Percentiles rank a stretch among this genome's conserved stretches.
These are phyloP conservation scores for Populus davidiana DNA, from an alignment of 345 rosid genomes.

Conservation along the genomic window DNA sequence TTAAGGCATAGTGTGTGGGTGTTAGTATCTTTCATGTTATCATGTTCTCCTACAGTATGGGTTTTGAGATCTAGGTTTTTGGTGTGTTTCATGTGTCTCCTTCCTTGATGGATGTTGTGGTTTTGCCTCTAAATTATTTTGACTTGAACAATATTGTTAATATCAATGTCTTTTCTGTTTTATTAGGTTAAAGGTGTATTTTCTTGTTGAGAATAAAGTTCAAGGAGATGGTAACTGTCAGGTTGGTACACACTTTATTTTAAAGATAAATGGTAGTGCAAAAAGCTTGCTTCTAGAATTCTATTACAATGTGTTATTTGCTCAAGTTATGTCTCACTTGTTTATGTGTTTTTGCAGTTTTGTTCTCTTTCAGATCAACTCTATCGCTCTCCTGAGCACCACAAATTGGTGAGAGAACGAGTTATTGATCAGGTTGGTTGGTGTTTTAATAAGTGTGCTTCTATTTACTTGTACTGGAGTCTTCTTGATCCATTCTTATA, in stretches of 20 bases:
- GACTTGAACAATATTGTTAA: not conserved
- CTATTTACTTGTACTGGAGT: not conserved
- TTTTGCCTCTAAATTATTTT: not conserved
- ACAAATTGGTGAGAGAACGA: conserved; percentile 66
- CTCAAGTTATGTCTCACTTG: conserved; percentile 11
- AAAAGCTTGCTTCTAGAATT: not conserved
- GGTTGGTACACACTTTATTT: conserved; percentile 35
- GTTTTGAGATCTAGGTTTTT: not conserved
- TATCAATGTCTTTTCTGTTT: not conserved
- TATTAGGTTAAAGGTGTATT: conserved; percentile 52
- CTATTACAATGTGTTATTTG: not conserved
- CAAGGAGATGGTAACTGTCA: conserved; percentile 79
- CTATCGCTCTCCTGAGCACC: conserved; percentile 72
- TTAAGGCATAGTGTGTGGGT: not conserved
- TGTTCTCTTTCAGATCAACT: conserved; percentile 87
- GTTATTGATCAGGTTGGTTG: conserved; percentile 62
- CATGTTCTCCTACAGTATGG: not conserved
- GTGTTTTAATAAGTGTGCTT: not conserved
- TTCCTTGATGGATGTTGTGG: not conserved
- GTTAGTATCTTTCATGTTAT: not conserved
- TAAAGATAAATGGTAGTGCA: not conserved
- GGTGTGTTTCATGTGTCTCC: not conserved
- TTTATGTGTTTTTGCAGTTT: conserved; percentile 48
- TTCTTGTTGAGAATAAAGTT: conserved; percentile 56
- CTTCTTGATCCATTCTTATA: not conserved